A percentile compares a stretch with the other conserved stretches of the same genome.
Evolutionary conservation across 2,329 filamentous ascomycete genomes (phyloP).

Genomic region (Alternaria rosae): DNA sequence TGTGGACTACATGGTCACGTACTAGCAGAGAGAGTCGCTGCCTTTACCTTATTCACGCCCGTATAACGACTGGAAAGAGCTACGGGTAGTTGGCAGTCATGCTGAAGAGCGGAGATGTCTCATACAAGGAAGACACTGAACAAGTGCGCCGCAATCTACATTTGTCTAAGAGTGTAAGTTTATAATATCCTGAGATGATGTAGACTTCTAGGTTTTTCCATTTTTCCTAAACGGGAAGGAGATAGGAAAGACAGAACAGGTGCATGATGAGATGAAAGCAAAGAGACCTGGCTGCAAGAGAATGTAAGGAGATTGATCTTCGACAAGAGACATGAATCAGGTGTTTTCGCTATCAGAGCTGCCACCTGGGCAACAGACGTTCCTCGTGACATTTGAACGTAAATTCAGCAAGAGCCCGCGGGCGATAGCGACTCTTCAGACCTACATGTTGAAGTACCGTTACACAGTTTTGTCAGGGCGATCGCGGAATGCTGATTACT

Average conservation of each 20-base stretch:
- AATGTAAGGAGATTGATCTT: neutral
- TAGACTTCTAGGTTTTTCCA: neutral
- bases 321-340: neutral
- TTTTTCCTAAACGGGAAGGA: neutral
- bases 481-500: neutral
- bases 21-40: neutral
- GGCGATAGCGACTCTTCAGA: neutral
- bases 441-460: neutral
- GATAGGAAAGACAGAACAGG: neutral
- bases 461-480: neutral
- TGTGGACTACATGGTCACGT: neutral
- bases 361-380: neutral
- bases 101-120: neutral
- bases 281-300: neutral
- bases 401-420: neutral
- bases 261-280: neutral
- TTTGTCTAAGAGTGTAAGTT: neutral
- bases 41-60: neutral
- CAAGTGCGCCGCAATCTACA: neutral
- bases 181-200: neutral
- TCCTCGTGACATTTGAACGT: neutral
- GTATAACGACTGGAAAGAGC: neutral
- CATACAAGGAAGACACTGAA: neutral
- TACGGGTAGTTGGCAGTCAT: neutral
- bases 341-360: neutral